Evolutionary conservation across 2,329 filamentous ascomycete species (phyloP).

Genomic region (Drechslerella stenobrocha): DNA sequence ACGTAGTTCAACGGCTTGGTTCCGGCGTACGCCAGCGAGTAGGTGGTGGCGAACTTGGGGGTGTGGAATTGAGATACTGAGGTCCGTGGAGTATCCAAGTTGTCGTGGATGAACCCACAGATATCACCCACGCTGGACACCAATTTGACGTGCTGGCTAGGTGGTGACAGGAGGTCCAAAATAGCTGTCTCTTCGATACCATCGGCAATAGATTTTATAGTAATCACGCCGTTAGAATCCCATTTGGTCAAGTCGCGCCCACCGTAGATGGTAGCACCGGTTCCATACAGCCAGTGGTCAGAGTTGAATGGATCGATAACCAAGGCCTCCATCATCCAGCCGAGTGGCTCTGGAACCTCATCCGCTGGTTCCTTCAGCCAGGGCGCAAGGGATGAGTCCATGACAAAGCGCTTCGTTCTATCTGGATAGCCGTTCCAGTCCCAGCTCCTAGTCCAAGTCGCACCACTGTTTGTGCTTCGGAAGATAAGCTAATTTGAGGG

Average conservation of each 20-base stretch:
- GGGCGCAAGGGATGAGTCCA: slow-evolving; percentile 60
- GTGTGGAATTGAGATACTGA: slow-evolving; percentile 58
- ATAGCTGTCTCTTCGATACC: slow-evolving; percentile 64
- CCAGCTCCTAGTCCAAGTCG: slow-evolving; percentile 63
- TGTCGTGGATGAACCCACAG: slow-evolving; percentile 59
- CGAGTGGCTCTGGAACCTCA: slow-evolving; percentile 58
- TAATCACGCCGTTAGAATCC: slow-evolving; percentile 60
- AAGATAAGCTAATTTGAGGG: slow-evolving; percentile 36
- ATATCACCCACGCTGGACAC: slow-evolving; percentile 62
- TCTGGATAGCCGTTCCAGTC: slow-evolving; percentile 59
- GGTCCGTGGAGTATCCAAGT: slow-evolving; percentile 58
- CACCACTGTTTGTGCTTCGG: slow-evolving; percentile 59
- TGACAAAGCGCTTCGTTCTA: slow-evolving; percentile 59
- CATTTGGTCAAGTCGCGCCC: slow-evolving; percentile 63
- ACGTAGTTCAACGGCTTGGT: slow-evolving; percentile 58
- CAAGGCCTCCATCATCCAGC: slow-evolving; percentile 66
- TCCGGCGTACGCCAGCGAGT: slow-evolving; percentile 56
- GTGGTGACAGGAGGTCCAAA: slow-evolving; percentile 59
- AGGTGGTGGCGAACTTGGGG: slow-evolving; percentile 60
- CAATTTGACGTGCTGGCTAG: slow-evolving; percentile 57
- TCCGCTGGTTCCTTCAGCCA: slow-evolving; percentile 60
- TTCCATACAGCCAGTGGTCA: slow-evolving; percentile 66
- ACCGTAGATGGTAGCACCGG: slow-evolving; percentile 62
- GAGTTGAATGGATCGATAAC: slow-evolving; percentile 65
- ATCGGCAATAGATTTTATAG: slow-evolving; percentile 61